A percentile compares a stretch with the other conserved stretches of the same genome.
These are phyloP conservation scores for Hansenula anomala DNA, from an alignment of 1,139 yeast species.

Conservation along the genomic window DNA sequence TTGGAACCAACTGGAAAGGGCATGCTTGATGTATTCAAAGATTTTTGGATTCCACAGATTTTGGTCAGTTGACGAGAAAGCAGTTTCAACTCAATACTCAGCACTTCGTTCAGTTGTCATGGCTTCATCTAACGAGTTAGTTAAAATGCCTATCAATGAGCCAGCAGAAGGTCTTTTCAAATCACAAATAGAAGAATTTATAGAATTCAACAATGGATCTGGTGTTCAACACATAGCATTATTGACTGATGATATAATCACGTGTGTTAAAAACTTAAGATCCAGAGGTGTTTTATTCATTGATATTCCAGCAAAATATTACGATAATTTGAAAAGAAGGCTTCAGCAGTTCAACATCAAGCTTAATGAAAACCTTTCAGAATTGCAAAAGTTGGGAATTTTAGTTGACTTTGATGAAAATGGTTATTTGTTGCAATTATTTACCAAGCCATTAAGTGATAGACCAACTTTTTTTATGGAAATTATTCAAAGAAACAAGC, in stretches of 20 bases:
- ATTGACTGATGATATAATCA: conserved; percentile 53
- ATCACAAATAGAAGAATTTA: conserved; percentile 80
- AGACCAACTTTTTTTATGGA: conserved; percentile 81
- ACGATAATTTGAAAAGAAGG: conserved; percentile 41
- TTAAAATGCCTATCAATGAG: conserved; percentile 82
- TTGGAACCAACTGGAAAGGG: conserved; percentile 59
- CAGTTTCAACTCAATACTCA: conserved; percentile 62
- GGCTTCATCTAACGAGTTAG: conserved; percentile 60
- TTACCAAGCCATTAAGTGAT: conserved; percentile 71
- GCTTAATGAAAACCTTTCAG: conserved; percentile 45
- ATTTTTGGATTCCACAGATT: conserved; percentile 71
- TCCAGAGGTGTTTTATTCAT: conserved; percentile 70
- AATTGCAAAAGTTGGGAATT: conserved; percentile 44
- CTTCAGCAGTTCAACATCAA: conserved; percentile 35
- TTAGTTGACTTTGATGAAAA: conserved; percentile 70
- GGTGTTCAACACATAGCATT: conserved; percentile 84
- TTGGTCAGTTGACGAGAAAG: conserved; percentile 81
- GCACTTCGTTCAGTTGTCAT: conserved; percentile 72
- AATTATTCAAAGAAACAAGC: conserved; percentile 72
- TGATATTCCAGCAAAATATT: conserved; percentile 50
- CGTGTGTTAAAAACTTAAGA: conserved; percentile 48
- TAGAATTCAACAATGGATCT: conserved; percentile 70
- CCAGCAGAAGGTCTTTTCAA: conserved; percentile 64
- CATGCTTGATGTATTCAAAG: conserved; percentile 53
- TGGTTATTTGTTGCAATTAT: conserved; percentile 72